phyloP scores from a whole-genome alignment of 768 basidiomycete species.

The Pholiota conissans region DNA sequence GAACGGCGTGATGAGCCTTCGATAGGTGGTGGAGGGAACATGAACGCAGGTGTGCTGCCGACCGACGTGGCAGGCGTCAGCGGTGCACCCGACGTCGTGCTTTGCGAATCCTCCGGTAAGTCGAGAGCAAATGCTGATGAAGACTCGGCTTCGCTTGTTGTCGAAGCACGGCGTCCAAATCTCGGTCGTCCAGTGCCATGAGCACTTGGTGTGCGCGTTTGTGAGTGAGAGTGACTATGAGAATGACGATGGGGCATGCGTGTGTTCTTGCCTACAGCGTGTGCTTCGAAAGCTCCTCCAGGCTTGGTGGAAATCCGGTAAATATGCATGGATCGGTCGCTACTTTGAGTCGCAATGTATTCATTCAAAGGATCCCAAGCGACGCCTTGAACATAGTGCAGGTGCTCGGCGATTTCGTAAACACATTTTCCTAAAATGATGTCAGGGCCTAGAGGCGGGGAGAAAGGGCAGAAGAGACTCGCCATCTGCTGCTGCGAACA shows the following conservation, averaged over 20 bases:
- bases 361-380: conserved; percentile 99
- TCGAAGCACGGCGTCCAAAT: conserved; percentile 69
- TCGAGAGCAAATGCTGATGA: conserved; percentile 37
- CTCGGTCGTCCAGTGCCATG: conserved; percentile 51
- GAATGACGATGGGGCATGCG: conserved; percentile 71
- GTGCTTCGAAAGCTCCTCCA: conserved; percentile 85
- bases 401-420: conserved; percentile 90
- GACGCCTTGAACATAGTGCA: conserved; percentile 97
- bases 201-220: conserved; percentile 60
- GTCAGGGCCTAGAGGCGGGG: background rate
- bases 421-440: conserved; percentile 71
- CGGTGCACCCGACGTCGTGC: conserved; percentile 31
- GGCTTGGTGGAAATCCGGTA: conserved; percentile 80
- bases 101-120: conserved; percentile 40
- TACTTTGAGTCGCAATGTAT: conserved; percentile 96
- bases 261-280: conserved; percentile 88
- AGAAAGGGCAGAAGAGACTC: conserved; percentile 18
- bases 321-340: conserved; percentile 94
- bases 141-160: conserved; percentile 71
- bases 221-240: conserved; percentile 39
- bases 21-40: conserved; percentile 69
- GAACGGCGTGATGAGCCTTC: conserved; percentile 63
- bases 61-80: conserved; percentile 71
- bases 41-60: conserved; percentile 62
- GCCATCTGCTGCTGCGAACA: conserved; percentile 80